Evolutionary conservation across 371 early-diverging fungal species (phyloP), one percentile per base, ranked within the genome.

Genomic region (Circinella umbellata): DNA sequence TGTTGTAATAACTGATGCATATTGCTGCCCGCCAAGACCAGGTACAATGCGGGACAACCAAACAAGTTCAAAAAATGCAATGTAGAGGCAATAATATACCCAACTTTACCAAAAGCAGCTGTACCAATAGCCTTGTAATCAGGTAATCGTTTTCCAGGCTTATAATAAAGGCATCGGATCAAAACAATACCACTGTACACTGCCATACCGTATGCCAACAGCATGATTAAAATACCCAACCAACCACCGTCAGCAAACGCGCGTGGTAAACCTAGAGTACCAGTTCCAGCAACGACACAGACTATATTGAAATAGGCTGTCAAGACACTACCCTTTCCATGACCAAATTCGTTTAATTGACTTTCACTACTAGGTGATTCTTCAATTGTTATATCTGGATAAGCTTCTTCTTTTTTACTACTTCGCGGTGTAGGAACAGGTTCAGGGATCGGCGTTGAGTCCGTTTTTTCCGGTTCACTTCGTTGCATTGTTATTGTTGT

Each of bases 231-330:
- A 54, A 82, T 76, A 68, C 82, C 82, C 11, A 82, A 63, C 82
- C 82, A 82, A 17, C 82, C 82, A 74, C 82, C 82, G 4, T 55
- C 34, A 15, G 76, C 76, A 68, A 80, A 80, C 6, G 77, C 77
- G 27, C 70, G 63, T 37, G 82, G 82, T 15, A 96, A 84, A 72
- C 94, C 94, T 7, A 95, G 79, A 20, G 94, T 90, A 63, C 96
- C 96, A 9, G 93, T 92, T 53, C 96, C 96, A 8, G 94, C 94
- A 18, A 93, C 89, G 14, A 94, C 91, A 79, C 94, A 92, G 38
- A 88, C 86, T 11, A 92, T 80, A 74, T 88, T 90, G 47, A 89
- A 83, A 60, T 84, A 88, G 42, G 87, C 86, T 48, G 83, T 84
- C 55, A 83, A 74, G 49, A 76, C 75, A 37, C 66, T 69, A 55